These are phyloP conservation scores for Glycine soja DNA, from an alignment of 306 rosid species.

Conservation along the genomic window DNA sequence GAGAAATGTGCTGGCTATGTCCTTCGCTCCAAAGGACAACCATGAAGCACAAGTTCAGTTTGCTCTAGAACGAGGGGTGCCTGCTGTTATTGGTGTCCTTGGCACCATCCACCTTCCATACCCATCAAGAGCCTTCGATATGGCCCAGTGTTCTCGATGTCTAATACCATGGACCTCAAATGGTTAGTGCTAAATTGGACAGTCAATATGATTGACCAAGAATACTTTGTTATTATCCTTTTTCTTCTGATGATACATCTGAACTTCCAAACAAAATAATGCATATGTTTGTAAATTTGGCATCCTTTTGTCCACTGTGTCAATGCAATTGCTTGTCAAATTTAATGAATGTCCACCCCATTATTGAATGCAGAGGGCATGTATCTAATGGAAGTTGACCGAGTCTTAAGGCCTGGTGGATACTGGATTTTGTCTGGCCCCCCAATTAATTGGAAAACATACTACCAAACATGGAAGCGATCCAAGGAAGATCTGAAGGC, in stretches of 20 bases:
- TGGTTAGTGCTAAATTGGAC: constrained; percentile 63
- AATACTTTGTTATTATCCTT: constrained; percentile 27
- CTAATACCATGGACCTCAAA: constrained; percentile 89
- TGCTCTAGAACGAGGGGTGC: constrained; percentile 96
- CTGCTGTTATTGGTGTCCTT: constrained; percentile 93
- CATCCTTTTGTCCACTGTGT: background rate
- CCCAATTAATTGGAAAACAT: constrained; percentile 97
- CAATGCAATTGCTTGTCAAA: constrained; percentile 27
- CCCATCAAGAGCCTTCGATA: constrained; percentile 94
- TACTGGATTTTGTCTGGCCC: constrained; percentile 98
- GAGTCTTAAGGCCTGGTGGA: constrained; percentile 98
- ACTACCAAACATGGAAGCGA: constrained; percentile 87
- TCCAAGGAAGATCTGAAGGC: constrained; percentile 82
- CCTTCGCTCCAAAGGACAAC: constrained; percentile 97
- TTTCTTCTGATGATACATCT: constrained; percentile 24
- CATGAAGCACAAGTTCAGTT: constrained; percentile 99
- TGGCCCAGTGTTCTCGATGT: constrained; percentile 99
- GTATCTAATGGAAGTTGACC: constrained; percentile 94
- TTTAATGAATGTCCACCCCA: constrained; percentile 11
- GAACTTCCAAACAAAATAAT: constrained; percentile 18
- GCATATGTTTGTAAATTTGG: constrained; percentile 8
- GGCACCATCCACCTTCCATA: constrained; percentile 89
- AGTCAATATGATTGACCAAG: constrained; percentile 36
- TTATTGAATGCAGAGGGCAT: constrained; percentile 71
- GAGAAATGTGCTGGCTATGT: constrained; percentile 90